Conservation (phyloP, 345 rosid species). For the Dipteronia sinensis region DNA sequence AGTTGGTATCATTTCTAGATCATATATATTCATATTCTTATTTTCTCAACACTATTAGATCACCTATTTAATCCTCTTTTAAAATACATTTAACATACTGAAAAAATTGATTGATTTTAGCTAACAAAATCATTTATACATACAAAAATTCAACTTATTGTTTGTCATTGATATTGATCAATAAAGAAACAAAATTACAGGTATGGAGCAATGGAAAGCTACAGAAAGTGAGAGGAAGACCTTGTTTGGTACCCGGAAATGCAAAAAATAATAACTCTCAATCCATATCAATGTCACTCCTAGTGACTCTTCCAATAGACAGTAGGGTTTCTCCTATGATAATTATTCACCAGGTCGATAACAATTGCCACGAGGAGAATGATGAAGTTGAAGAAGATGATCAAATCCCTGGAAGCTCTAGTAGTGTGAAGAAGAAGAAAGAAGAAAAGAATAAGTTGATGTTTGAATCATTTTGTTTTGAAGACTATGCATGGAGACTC, state of each 20-base stretch:
- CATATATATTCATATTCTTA: too few species aligned
- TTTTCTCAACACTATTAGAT: too few species aligned
- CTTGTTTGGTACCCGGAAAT: conserved; percentile 36
- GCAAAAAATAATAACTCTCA: conserved; percentile 15
- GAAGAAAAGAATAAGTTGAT: conserved; percentile 23
- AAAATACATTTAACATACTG: too few species aligned
- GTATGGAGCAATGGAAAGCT: conserved; percentile 84
- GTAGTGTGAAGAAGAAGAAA: not conserved
- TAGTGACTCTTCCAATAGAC: conserved; percentile 62
- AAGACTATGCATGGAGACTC: conserved; percentile 86
- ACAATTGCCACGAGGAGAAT: not conserved
- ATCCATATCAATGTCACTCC: conserved; percentile 54
- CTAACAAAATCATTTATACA: too few species aligned
- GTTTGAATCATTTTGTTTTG: conserved; percentile 61
- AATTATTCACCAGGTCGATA: conserved; percentile 10
- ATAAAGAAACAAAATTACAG: conserved; percentile 25
- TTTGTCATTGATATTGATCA: too few species aligned
- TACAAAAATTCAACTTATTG: too few species aligned
- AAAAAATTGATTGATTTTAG: not conserved
- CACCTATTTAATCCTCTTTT: too few species aligned
- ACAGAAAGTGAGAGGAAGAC: conserved; percentile 72
- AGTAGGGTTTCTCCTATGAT: conserved; percentile 51
- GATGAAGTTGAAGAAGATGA: conserved; percentile 30
- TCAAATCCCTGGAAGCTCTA: not conserved
- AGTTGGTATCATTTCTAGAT: too few species aligned